A percentile compares a stretch with the other conserved stretches of the same genome.
Conservation (phyloP, 352 stramenopile species). For the Phytophthora sp. region DNA sequence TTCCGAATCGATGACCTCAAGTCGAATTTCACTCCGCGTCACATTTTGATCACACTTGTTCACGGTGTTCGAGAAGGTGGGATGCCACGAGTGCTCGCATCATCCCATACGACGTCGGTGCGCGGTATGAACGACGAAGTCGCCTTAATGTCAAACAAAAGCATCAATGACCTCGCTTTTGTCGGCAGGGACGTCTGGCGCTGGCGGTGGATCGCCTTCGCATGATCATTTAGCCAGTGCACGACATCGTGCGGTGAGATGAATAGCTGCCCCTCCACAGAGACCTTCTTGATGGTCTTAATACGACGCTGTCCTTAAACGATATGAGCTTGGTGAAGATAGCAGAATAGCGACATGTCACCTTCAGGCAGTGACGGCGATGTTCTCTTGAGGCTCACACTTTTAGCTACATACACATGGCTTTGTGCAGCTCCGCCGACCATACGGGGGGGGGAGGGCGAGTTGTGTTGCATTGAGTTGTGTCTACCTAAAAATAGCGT, state of each 20-base stretch:
- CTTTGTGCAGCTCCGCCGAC: no score
- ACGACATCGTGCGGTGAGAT: background rate
- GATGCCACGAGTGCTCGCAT: slow-evolving; percentile 1
- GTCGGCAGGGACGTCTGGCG: slow-evolving; percentile 5
- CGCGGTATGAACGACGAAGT: slow-evolving; percentile 15
- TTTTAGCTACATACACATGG: no score
- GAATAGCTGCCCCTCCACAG: background rate
- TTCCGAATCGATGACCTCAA: slow-evolving; percentile 9
- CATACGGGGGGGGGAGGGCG: no score
- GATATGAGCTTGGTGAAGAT: no score
- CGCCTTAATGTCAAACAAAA: slow-evolving; percentile 15
- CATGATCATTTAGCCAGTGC: background rate
- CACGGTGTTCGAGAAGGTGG: slow-evolving; percentile 4
- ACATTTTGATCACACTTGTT: slow-evolving; percentile 18
- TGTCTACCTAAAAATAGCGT: no score
- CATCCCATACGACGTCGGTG: background rate
- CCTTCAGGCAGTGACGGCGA: no score
- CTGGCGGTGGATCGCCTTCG: background rate
- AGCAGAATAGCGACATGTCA: no score
- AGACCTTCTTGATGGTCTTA: background rate
- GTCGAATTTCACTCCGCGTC: slow-evolving; percentile 14
- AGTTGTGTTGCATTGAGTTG: no score
- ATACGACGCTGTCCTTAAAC: background rate
- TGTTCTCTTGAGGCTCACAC: no score
- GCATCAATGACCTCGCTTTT: background rate